Conservation (phyloP, 495 filamentous ascomycete species). For the Xeromyces bisporus region DNA sequence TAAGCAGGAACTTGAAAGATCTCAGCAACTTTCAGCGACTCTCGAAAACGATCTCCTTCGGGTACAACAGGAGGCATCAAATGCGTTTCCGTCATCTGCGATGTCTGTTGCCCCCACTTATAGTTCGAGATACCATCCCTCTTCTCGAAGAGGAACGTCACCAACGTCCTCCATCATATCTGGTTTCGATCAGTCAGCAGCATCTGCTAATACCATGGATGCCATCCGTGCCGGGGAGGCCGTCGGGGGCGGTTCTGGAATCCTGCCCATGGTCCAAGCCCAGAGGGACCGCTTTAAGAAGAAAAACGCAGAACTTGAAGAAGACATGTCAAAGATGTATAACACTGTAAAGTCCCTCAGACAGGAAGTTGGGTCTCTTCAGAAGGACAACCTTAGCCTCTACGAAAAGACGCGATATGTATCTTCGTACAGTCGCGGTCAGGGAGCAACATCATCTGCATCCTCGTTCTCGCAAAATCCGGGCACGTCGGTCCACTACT, state of each 20-base stretch:
- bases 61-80: slow-evolving; percentile 69
- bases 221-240: slow-evolving; percentile 48
- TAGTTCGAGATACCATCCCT: slow-evolving; percentile 62
- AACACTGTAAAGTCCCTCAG: slow-evolving; percentile 68
- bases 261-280: slow-evolving; percentile 94
- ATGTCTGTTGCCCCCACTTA: slow-evolving; percentile 92
- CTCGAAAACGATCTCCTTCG: slow-evolving; percentile 83
- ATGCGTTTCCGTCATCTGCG: slow-evolving; percentile 68
- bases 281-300: slow-evolving; percentile 98
- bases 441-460: slow-evolving; percentile 47
- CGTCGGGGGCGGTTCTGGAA: slow-evolving; percentile 70
- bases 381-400: slow-evolving; percentile 89
- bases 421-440: slow-evolving; percentile 67
- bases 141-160: slow-evolving; percentile 47
- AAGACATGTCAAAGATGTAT: slow-evolving; percentile 72
- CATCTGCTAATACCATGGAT: slow-evolving; percentile 33
- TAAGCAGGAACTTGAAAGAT: slow-evolving; percentile 72
- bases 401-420: slow-evolving; percentile 98
- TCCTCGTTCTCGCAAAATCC: slow-evolving; percentile 56
- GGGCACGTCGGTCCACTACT: slow-evolving; percentile 52
- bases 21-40: slow-evolving; percentile 66
- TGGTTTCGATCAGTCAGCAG: slow-evolving; percentile 55
- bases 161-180: slow-evolving; percentile 97
- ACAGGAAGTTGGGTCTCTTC: slow-evolving; percentile 78
- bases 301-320: slow-evolving; percentile 78